Evolutionary conservation across 78 protist species (phyloP).

Genomic region (slime mould (Dictyostelium discoideum)): DNA sequence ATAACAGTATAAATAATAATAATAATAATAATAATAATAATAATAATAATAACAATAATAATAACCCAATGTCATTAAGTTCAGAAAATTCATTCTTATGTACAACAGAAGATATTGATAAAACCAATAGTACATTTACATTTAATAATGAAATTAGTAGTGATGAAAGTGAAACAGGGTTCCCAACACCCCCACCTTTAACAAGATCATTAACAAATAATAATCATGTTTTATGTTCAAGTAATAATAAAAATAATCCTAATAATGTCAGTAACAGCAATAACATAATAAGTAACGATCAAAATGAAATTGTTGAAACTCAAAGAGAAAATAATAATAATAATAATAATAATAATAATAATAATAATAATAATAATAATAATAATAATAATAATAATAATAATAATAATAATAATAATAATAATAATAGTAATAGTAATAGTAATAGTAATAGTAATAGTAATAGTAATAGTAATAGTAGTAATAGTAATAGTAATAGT

Average conservation of each 20-base stretch:
- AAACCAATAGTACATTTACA: background rate
- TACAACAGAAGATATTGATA: conserved; percentile 11
- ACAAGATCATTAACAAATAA: background rate
- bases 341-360: too few species aligned
- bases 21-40: background rate
- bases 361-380: too few species aligned
- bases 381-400: background rate
- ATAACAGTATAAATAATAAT: background rate
- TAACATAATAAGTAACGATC: background rate
- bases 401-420: background rate
- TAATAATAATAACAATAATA: background rate
- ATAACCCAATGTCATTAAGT: background rate
- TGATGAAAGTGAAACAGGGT: background rate
- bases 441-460: background rate
- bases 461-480: too few species aligned
- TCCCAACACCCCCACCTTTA: background rate
- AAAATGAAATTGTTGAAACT: background rate
- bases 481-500: background rate
- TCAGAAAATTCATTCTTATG: background rate
- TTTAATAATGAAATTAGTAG: conserved; percentile 12
- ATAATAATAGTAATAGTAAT: background rate
- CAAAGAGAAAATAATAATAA: background rate
- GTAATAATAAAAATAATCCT: background rate
- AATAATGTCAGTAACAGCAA: background rate
- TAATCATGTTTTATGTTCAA: background rate